Percentiles rank a stretch among this genome's conserved stretches.
Evolutionary conservation across 129 eudicot genomes (phyloP).

Genomic region (Flaveria robusta): DNA sequence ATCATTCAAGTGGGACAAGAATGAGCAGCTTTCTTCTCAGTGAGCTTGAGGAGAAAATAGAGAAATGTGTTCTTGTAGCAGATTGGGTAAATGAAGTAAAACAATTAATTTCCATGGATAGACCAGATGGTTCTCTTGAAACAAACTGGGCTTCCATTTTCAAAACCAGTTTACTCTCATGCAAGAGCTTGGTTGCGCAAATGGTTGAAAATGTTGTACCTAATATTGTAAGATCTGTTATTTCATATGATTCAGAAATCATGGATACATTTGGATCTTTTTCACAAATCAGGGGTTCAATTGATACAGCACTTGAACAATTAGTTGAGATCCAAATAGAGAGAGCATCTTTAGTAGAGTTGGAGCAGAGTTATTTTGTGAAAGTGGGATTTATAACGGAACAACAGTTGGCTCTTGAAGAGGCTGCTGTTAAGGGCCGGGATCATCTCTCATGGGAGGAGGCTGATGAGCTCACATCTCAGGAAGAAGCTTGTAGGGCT

Average conservation of each 20-base stretch:
- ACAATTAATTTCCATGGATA: constrained; percentile 26
- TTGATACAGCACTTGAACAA: constrained; percentile 88
- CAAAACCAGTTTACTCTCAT: constrained; percentile 53
- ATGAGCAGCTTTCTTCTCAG: constrained; percentile 41
- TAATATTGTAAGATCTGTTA: constrained; percentile 56
- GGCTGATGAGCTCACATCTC: constrained; percentile 98
- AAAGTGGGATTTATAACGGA: constrained; percentile 91
- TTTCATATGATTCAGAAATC: constrained; percentile 73
- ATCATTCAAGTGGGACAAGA: constrained; percentile 44
- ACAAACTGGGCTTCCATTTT: constrained; percentile 80
- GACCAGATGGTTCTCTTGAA: constrained; percentile 31
- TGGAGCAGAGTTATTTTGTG: constrained; percentile 83
- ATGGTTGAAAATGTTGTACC: constrained; percentile 75
- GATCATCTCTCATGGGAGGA: constrained; percentile 99
- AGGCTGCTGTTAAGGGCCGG: constrained; percentile 89
- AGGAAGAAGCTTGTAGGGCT: constrained; percentile 95
- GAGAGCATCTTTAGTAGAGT: constrained; percentile 68
- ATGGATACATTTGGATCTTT: constrained; percentile 93
- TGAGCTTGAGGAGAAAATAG: constrained; percentile 80
- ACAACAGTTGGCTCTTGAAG: constrained; percentile 91
- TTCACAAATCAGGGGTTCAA: constrained; percentile 79
- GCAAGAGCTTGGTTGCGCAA: constrained; percentile 63
- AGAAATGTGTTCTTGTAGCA: constrained; percentile 76
- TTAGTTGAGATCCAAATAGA: constrained; percentile 84
- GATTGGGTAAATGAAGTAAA: constrained; percentile 71